These are phyloP conservation scores for Vitis rupestris DNA, from an alignment of 164 flowering plant genomes.

Conservation along the genomic window DNA sequence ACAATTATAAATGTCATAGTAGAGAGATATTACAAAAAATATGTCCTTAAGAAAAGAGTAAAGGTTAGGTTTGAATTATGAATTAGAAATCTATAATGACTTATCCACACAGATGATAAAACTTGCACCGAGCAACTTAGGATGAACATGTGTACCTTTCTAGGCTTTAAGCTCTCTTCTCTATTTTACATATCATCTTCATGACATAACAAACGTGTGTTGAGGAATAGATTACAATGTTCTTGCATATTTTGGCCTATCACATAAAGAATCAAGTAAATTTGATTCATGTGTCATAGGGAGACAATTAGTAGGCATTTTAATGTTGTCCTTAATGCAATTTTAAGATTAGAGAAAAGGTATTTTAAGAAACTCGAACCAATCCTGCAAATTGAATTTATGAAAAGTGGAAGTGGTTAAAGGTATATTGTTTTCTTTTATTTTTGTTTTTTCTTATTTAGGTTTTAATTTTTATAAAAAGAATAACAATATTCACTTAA, in stretches of 20 bases:
- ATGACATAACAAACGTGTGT: neutral
- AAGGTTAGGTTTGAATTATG: no score
- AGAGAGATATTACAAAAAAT: no score
- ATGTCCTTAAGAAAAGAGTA: no score
- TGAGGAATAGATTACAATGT: constrained; percentile 15
- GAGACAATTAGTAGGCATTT: constrained; percentile 17
- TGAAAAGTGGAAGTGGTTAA: constrained; percentile 20
- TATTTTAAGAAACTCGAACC: constrained; percentile 7
- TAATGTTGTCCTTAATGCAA: neutral
- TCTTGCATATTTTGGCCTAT: constrained; percentile 13
- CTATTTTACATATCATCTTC: neutral
- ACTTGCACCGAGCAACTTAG: constrained; percentile 4
- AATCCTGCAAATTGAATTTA: constrained; percentile 4
- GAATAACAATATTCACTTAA: neutral
- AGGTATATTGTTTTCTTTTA: neutral
- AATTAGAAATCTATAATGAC: neutral
- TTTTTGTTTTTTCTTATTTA: no score
- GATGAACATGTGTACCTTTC: constrained; percentile 8
- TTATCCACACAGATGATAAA: neutral
- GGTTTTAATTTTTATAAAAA: neutral
- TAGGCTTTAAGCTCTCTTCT: neutral
- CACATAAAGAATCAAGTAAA: constrained; percentile 3
- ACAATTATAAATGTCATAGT: no score
- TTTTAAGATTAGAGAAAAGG: neutral
- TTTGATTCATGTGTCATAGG: neutral